Evolutionary conservation across 768 basidiomycete genomes (phyloP).

Genomic region (Pisolithus tinctorius): DNA sequence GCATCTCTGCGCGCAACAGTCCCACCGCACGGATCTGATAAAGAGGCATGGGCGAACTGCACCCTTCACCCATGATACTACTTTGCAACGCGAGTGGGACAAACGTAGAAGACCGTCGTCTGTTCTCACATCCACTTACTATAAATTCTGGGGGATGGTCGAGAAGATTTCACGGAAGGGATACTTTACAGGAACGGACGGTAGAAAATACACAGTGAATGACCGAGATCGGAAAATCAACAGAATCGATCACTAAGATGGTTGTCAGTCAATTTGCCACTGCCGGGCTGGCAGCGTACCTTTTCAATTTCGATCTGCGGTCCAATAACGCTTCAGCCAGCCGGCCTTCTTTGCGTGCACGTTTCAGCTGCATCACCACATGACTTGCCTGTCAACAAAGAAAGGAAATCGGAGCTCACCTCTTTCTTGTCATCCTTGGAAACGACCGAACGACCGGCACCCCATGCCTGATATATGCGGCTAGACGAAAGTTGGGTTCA

Average conservation of each 20-base stretch:
- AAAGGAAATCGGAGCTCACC: conserved; percentile 32
- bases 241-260: conserved; percentile 39
- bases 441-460: conserved; percentile 66
- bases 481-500: conserved; percentile 30
- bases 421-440: conserved; percentile 69
- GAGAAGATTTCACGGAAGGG: conserved; percentile 8
- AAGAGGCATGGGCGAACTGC: conserved; percentile 9
- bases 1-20: background rate
- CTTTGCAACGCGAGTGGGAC: background rate
- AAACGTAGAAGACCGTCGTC: background rate
- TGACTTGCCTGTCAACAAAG: conserved; percentile 2
- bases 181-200: conserved; percentile 6
- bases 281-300: conserved; percentile 34
- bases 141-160: background rate
- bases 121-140: background rate
- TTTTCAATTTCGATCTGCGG: conserved; percentile 77
- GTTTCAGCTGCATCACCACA: conserved; percentile 52
- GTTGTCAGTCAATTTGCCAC: conserved; percentile 3
- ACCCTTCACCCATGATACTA: background rate
- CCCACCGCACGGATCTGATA: background rate
- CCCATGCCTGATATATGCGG: conserved; percentile 76
- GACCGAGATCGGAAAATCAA: conserved; percentile 17
- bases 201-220: conserved; percentile 8
- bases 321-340: conserved; percentile 75
- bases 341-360: conserved; percentile 73